Base-by-base conservation (phyloP, 371 early-diverging fungal species). In the Mucor racemosus region DNA sequence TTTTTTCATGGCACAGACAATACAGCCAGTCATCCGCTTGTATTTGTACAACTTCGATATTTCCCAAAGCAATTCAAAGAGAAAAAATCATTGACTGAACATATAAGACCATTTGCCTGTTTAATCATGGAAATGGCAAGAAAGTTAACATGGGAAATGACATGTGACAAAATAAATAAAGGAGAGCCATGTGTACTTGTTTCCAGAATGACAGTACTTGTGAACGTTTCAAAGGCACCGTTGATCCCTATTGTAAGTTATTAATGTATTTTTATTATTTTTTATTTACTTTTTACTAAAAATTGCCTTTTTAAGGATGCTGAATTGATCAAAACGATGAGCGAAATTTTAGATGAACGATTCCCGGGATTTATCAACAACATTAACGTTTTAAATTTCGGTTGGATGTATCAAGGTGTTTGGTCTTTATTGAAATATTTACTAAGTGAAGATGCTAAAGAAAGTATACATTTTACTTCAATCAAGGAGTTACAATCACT, bases 121-220 rank as follows among this genome's bases (percentile, higher is more conserved):
- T 69, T 80, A 39, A 65, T 83, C 35, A 80, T 83, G 81, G 84
- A 83, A 67, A 77, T 79, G 15, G 78, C 71, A 13, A 55, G 83
- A 31, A 75, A 72, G 58, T 40, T 73, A 10, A 80, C 74, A 38
- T 67, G 75, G 60, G 76, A 77, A 62, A 71, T 77, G 40, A 77
- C 82, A 11, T 58, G 59, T 38, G 68, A 67, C 11, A 50, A 67
- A 14, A 55, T 61, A 39, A 56, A 71, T 2, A 34, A 39, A 26
- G 71, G 61, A 4, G 61, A 74, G n/a, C 62, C 72, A 9, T 62
- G 58, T 57, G 58, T 38, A 5, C 38, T 81, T 5, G 74, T 79
- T 9, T 74, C 78, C 6, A 73, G 76, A 60, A 72, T 79, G 15
- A 73, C 66, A 14, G 77, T 78, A 11, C 61, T 82, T 33, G 75